Base-by-base conservation (phyloP, 176 grass and related monocot genomes). In the Oryza coarctata region DNA sequence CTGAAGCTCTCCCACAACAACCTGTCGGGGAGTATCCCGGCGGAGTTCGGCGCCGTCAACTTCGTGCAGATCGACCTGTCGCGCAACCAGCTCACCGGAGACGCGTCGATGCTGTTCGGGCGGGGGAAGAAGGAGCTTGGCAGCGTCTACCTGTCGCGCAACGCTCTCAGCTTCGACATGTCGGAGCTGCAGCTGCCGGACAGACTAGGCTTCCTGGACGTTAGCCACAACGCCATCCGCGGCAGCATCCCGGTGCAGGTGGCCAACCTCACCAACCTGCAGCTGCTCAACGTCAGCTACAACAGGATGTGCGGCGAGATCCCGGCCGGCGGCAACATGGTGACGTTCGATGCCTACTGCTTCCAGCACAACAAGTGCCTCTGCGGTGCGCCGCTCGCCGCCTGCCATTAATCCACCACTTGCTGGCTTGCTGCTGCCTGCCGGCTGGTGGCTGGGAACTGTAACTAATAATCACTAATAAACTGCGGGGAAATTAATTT, bases 351-450 rank as follows among this genome's bases (percentile, higher is more conserved):
- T 11, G 38, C 65, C 22, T 87, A 85, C 34, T 55, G 40, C 49
- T 93, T 78, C 72, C 45, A 55, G 40, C 87, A 90, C 68, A 90
- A 93, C 71, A 85, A 90, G 35, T 93, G 87, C 81, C 77, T 87
- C 70, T 90, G 91, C 32, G 87, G 87, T 5, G 35, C 76, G 20
- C 91, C 87, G 2, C 81, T 90, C 1, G 39, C 71, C 3, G 23
- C 87, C 1, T 92, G 86, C 78, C 52, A 23, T 58, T 23, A 17
- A 57, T 9, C 5, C 52, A 57, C 6, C n/a, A n/a, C n/a, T n/a
- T n/a, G n/a, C n/a, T n/a, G n/a, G n/a, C n/a, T n/a, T n/a, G n/a
- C n/a, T n/a, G n/a, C n/a, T n/a, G n/a, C n/a, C n/a, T n/a, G n/a
- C n/a, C n/a, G n/a, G n/a, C n/a, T n/a, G n/a, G n/a, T n/a, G n/a